Base-by-base conservation (phyloP, 345 rosid species). In the Lepidium aucheri region DNA sequence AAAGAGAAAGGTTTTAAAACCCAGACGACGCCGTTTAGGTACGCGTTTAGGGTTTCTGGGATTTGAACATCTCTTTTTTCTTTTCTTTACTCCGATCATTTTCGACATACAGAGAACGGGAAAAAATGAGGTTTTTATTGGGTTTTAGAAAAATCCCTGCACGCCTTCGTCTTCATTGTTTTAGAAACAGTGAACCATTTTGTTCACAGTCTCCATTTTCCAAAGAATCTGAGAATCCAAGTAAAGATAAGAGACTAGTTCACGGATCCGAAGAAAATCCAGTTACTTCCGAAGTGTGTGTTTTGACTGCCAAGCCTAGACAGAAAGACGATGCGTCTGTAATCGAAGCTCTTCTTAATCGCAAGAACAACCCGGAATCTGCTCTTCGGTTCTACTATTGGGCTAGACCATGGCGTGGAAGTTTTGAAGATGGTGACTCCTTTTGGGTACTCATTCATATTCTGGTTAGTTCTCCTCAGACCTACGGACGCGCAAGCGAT, bases 361-460 rank as follows among this genome's bases (percentile, higher is more conserved):
- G 62, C 36, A 81, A 24, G 78, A 57, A 63, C 40, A 63, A 78
- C 40, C 86, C 95, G 2, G 6, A 42, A 16, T 69, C 79, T 9
- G 91, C 95, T 56, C 63, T 81, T 47, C 46, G 49, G 63, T 81
- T 77, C 79, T 90, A 73, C 70, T 46, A 39, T 6, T 35, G 60
- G 61, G 76, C 62, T 16, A 75, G 67, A 47, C 53, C 69, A 42
- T 63, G 59, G 72, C 74, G 76, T 4, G 84, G 79, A 8, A 74
- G 80, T 30, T 53, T 76, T 32, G 64, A 47, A 62, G 72, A 76
- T 46, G 39, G 76, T 2, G 86, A 81, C 57, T 51, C 70, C 38
- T 73, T 85, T 9, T 83, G 86, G 53, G 71, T 84, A 51, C 61
- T 87, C 69, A 76, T 90, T 75, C 91, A 85, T 77, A 72, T 90